phyloP scores from a whole-genome alignment of 306 rosid genomes.

The Glycine tomentella region DNA sequence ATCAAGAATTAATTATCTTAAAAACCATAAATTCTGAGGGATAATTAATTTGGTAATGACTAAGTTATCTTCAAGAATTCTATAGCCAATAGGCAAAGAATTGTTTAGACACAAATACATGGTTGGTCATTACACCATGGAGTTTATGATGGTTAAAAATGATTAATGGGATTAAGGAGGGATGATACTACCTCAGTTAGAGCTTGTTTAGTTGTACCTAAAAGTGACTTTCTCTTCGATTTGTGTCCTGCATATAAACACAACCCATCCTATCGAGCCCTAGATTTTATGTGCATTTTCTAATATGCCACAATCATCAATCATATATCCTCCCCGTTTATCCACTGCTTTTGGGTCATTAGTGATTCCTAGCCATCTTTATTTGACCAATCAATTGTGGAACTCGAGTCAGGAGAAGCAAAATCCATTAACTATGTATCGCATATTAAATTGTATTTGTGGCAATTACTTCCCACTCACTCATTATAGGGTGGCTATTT shows the following conservation, averaged over 20 bases:
- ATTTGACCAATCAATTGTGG: constrained; percentile 61
- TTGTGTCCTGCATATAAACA: constrained; percentile 61
- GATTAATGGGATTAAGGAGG: constrained; percentile 38
- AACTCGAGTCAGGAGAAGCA: constrained; percentile 40
- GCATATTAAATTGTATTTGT: background rate
- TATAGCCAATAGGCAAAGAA: background rate
- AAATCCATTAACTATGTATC: background rate
- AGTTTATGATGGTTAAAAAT: constrained; percentile 6
- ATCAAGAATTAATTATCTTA: background rate
- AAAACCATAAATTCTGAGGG: background rate
- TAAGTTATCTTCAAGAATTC: background rate
- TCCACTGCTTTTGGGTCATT: constrained; percentile 50
- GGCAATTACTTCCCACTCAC: constrained; percentile 51
- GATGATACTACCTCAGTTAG: constrained; percentile 33
- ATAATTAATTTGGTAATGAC: background rate
- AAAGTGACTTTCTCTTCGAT: constrained; percentile 49
- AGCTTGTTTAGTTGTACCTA: constrained; percentile 38
- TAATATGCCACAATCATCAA: constrained; percentile 50
- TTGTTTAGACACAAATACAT: background rate
- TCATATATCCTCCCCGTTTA: constrained; percentile 39
- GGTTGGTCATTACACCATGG: too few relatives aligned
- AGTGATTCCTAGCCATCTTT: constrained; percentile 55
- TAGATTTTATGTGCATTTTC: constrained; percentile 52
- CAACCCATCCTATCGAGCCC: constrained; percentile 52
- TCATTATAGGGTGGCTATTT: constrained; percentile 52